Evolutionary conservation across 352 stramenopile species (phyloP), one percentile per base, ranked within the genome.

Genomic region (Hyaloperonospora brassicae): DNA sequence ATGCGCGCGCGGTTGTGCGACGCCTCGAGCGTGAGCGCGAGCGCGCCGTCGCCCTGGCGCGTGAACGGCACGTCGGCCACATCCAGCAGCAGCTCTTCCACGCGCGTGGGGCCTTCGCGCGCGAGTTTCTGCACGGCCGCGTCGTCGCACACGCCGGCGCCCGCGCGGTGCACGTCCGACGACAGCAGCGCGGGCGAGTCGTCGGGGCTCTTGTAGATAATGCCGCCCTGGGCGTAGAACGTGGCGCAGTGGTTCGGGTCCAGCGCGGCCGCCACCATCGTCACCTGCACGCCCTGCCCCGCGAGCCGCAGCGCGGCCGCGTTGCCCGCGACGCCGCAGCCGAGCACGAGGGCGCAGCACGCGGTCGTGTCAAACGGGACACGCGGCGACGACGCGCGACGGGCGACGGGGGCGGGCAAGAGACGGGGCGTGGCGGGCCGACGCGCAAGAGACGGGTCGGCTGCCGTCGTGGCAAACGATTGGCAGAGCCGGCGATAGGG

Each of bases 211-310:
- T 91, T 90, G 75, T 98, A 98, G 54, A 98, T 98, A 58, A 98
- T 97, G 5, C 94, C 94, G 24, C 94, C 94, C 61, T 98, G 94
- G 3, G 94, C 94, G 74, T 92, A 98, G 59, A 92, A 98, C 1
- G 86, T 97, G 54, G 97, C 97, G 66, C 91, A 97, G 67, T 98
- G 83, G 61, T 84, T 74, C 13, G 72, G 70, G 55, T 95, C 68
- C 41, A 84, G 56, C 0, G 84, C 76, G 8, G 82, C 76, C 12
- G 80, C 64, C 21, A 95, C 56, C 72, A 95, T 87, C 0, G 78
- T 89, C n/a, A 95, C 84, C 24, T 76, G 74, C 46, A 95, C 41
- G 24, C 84, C 84, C 17, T 76, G 64, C 34, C 85, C 76, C 5
- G 84, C 84, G 11, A 89, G 66, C n/a, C 83, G 79, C 24, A 95